A percentile compares a stretch with the other conserved stretches of the same genome.
Conservation (phyloP, 2,329 filamentous ascomycete species). For the Harringtonia lauricola region DNA sequence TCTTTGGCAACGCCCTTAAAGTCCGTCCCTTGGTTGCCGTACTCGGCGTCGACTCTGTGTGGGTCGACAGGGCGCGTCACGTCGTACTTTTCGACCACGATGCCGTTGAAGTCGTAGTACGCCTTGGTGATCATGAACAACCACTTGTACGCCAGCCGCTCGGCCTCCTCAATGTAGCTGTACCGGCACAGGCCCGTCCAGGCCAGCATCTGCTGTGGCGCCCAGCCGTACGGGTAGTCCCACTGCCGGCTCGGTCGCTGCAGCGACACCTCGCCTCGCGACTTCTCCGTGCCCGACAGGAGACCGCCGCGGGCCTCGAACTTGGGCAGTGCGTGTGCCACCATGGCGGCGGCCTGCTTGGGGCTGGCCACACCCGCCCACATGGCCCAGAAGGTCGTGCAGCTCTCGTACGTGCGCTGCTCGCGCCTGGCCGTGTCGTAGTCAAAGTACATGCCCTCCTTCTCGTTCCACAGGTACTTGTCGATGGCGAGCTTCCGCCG, state of each 20-base stretch:
- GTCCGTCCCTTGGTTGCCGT: conserved; percentile 90
- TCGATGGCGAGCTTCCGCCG: conserved; percentile 77
- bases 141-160: conserved; percentile 91
- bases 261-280: conserved; percentile 67
- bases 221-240: conserved; percentile 98
- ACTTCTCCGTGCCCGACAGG: conserved; percentile 80
- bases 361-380: conserved; percentile 88
- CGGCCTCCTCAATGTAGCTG: conserved; percentile 81
- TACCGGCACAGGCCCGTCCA: conserved; percentile 91
- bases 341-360: conserved; percentile 73
- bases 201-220: conserved; percentile 94
- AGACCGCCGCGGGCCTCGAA: conserved; percentile 85
- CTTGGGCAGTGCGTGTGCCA: conserved; percentile 68
- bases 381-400: conserved; percentile 93
- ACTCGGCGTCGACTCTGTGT: conserved; percentile 91
- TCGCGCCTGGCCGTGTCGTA: conserved; percentile 79
- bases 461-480: conserved; percentile 87
- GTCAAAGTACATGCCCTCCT: conserved; percentile 94
- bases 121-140: conserved; percentile 97
- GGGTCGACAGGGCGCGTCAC: conserved; percentile 84
- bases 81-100: conserved; percentile 98
- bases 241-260: conserved; percentile 90
- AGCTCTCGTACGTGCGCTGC: conserved; percentile 76
- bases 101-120: conserved; percentile 96
- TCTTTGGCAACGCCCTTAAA: conserved; percentile 94